Percentiles rank a stretch among this genome's conserved stretches.
These are phyloP conservation scores for Solanum stenotomum DNA, from an alignment of 257 asterid species.

Conservation along the genomic window DNA sequence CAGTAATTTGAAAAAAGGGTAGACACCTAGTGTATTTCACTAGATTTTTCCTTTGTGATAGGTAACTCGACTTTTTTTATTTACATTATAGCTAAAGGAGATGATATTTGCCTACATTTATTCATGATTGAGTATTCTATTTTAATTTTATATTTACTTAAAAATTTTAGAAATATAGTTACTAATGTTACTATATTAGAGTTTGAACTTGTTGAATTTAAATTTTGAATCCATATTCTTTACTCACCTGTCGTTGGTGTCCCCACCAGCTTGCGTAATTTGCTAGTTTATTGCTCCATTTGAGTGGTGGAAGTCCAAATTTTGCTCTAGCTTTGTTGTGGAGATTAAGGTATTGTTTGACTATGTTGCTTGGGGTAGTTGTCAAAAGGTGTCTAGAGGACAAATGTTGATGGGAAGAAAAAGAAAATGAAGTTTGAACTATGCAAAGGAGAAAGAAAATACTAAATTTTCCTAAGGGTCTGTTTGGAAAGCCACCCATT, in stretches of 20 bases:
- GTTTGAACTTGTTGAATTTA: neutral
- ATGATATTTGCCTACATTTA: neutral
- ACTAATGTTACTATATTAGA: neutral
- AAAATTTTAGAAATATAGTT: neutral
- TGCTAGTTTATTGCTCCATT: slow-evolving; percentile 8
- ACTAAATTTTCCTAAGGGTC: neutral
- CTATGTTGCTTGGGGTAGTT: neutral
- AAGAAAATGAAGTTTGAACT: neutral
- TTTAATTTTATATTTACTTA: neutral
- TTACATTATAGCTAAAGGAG: neutral
- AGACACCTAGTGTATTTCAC: neutral
- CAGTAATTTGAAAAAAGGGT: neutral
- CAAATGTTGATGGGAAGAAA: neutral
- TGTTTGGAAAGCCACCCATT: too few relatives aligned
- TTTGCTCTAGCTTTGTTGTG: slow-evolving; percentile 13
- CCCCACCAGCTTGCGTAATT: slow-evolving; percentile 11
- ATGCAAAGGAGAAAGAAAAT: neutral
- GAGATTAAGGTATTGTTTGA: slow-evolving; percentile 1
- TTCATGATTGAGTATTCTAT: neutral
- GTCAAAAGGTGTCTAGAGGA: neutral
- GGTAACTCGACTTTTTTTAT: neutral
- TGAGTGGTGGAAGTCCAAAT: slow-evolving; percentile 6
- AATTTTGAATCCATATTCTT: accelerated
- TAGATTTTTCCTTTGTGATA: neutral
- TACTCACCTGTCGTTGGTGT: neutral